Conservation (phyloP, 176 grass and related monocot genomes). For the Paspalum vaginatum region DNA sequence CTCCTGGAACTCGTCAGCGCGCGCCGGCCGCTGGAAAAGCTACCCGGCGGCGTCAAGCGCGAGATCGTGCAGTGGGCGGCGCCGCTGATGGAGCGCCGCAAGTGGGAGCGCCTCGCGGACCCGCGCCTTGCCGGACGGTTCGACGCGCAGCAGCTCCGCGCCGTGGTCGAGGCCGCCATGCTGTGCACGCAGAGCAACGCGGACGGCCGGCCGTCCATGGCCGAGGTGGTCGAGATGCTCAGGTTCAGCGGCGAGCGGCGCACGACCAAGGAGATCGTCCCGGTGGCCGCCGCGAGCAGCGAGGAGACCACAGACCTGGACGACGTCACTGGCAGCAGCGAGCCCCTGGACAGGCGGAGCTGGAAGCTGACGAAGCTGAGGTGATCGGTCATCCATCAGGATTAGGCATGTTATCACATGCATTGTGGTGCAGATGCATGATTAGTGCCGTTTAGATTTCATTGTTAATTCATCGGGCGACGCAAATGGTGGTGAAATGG, state of each 20-base stretch:
- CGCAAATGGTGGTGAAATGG: neutral
- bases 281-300: conserved; percentile 31
- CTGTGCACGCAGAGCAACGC: conserved; percentile 49
- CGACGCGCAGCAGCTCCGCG: conserved; percentile 52
- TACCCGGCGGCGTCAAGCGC: conserved; percentile 55
- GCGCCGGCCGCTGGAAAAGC: conserved; percentile 63
- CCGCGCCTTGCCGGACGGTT: conserved; percentile 50
- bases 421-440: conserved; percentile 24
- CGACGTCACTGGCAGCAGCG: conserved; percentile 48
- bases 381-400: conserved; percentile 13
- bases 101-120: conserved; percentile 63
- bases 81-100: conserved; percentile 50
- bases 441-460: neutral
- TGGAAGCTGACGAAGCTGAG: conserved; percentile 46
- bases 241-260: conserved; percentile 40
- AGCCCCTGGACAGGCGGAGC: conserved; percentile 55
- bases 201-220: conserved; percentile 51
- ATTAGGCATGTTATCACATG: conserved; percentile 16
- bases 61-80: conserved; percentile 75
- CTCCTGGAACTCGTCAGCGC: conserved; percentile 67
- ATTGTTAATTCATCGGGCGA: conserved; percentile 20
- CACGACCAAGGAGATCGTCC: conserved; percentile 56
- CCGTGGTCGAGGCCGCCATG: conserved; percentile 51
- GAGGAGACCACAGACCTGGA: conserved; percentile 29
- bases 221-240: conserved; percentile 63